Evolutionary conservation across 169 alveolate species (phyloP).

Genomic region (Plasmodium coatneyi): DNA sequence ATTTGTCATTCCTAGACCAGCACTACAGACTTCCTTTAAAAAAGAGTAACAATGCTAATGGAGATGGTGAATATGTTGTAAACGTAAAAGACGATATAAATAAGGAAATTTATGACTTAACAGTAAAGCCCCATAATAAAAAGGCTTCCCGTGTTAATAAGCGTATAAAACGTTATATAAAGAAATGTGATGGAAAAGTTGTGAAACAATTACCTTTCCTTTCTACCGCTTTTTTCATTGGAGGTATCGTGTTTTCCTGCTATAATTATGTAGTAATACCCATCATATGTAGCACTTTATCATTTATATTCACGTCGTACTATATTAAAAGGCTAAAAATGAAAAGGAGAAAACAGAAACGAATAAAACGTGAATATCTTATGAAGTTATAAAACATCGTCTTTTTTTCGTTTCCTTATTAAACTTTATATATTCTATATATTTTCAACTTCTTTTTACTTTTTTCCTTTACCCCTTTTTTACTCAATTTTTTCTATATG

Average conservation of each 20-base stretch:
- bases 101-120: background rate
- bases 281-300: constrained; percentile 10
- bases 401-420: background rate
- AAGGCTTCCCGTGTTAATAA: background rate
- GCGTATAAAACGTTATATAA: background rate
- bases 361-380: background rate
- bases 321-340: constrained; percentile 1
- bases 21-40: background rate
- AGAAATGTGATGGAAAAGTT: background rate
- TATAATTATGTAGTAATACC: background rate
- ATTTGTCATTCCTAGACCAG: background rate
- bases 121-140: background rate
- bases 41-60: background rate
- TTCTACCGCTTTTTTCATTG: constrained; percentile 5
- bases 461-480: background rate
- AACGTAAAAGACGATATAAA: background rate
- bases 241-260: background rate
- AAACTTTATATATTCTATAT: too few relatives aligned
- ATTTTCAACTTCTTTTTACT: background rate
- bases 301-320: constrained; percentile 6
- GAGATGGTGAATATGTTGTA: background rate
- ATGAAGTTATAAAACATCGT: background rate
- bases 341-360: background rate
- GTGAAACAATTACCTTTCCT: background rate
- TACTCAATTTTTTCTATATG: background rate